These are phyloP conservation scores for Sphaerostilbella broomeana DNA, from an alignment of 2,329 filamentous ascomycete genomes.

Conservation along the genomic window DNA sequence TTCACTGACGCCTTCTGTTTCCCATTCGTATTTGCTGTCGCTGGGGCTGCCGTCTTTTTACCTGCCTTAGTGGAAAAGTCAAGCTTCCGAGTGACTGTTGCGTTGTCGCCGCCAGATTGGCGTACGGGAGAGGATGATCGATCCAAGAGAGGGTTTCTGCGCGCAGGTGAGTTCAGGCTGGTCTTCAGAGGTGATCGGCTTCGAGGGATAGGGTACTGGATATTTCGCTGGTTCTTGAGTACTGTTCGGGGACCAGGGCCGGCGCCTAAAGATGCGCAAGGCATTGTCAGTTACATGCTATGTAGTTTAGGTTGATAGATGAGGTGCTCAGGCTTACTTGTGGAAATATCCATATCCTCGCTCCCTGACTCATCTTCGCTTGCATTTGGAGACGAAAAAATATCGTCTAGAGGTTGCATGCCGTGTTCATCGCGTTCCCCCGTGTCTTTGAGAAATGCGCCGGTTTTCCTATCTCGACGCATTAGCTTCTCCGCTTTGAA, in stretches of 20 bases:
- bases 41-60: slow-evolving; percentile 7
- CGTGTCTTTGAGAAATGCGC: slow-evolving; percentile 69
- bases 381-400: slow-evolving; percentile 73
- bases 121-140: slow-evolving; percentile 45
- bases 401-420: slow-evolving; percentile 76
- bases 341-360: slow-evolving; percentile 48
- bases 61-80: slow-evolving; percentile 38
- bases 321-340: slow-evolving; percentile 31
- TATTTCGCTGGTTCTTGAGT: slow-evolving; percentile 45
- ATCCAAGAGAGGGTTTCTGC: slow-evolving; percentile 52
- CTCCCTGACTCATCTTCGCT: slow-evolving; percentile 29
- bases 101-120: slow-evolving; percentile 29
- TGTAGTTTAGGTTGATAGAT: too few relatives aligned
- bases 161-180: slow-evolving; percentile 49
- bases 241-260: slow-evolving; percentile 49
- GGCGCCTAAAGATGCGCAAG: slow-evolving; percentile 32
- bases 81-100: slow-evolving; percentile 46
- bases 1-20: slow-evolving; percentile 17
- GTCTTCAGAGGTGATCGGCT: slow-evolving; percentile 59
- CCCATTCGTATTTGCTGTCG: slow-evolving; percentile 24
- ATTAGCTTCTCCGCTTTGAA: slow-evolving; percentile 6
- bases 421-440: slow-evolving; percentile 85
- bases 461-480: slow-evolving; percentile 66
- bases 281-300: too few relatives aligned
- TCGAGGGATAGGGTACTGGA: slow-evolving; percentile 41